Conservation (phyloP, 805 yeast species). For the Yamadazyma philogaea region DNA sequence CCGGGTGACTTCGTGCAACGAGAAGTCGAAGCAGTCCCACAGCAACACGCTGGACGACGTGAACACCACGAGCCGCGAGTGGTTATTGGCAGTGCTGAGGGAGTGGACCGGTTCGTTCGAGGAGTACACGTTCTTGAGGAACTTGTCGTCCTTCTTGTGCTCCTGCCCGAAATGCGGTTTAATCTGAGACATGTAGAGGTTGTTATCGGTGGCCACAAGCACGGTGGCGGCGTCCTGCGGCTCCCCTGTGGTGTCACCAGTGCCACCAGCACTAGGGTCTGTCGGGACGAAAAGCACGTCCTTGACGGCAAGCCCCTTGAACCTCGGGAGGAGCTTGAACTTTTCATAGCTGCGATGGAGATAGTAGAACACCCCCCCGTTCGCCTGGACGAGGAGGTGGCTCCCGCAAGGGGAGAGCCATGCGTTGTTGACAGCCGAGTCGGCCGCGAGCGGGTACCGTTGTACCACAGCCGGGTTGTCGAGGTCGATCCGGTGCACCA, state of each 20-base stretch:
- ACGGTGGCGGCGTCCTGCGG: slow-evolving; percentile 29
- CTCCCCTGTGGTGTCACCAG: neutral
- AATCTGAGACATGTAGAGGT: slow-evolving; percentile 24
- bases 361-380: slow-evolving; percentile 24
- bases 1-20: slow-evolving; percentile 25
- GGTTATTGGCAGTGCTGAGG: slow-evolving; percentile 18
- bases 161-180: slow-evolving; percentile 27
- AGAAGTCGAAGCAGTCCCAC: slow-evolving; percentile 36
- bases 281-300: slow-evolving; percentile 18
- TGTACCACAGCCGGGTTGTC: slow-evolving; percentile 33
- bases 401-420: slow-evolving; percentile 41
- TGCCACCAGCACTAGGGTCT: neutral
- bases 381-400: slow-evolving; percentile 31
- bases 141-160: slow-evolving; percentile 37
- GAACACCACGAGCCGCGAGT: slow-evolving; percentile 24
- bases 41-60: slow-evolving; percentile 17
- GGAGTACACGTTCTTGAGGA: slow-evolving; percentile 24
- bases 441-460: slow-evolving; percentile 21
- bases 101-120: neutral
- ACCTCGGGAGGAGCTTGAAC: slow-evolving; percentile 32
- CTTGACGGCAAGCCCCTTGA: slow-evolving; percentile 27
- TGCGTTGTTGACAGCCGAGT: slow-evolving; percentile 20
- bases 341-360: slow-evolving; percentile 28
- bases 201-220: slow-evolving; percentile 30
- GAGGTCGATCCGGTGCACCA: slow-evolving; percentile 31